A percentile compares a stretch with the other conserved stretches of the same genome.
Conservation (phyloP, 2,329 filamentous ascomycete species). For the Paecilomyces sp. region DNA sequence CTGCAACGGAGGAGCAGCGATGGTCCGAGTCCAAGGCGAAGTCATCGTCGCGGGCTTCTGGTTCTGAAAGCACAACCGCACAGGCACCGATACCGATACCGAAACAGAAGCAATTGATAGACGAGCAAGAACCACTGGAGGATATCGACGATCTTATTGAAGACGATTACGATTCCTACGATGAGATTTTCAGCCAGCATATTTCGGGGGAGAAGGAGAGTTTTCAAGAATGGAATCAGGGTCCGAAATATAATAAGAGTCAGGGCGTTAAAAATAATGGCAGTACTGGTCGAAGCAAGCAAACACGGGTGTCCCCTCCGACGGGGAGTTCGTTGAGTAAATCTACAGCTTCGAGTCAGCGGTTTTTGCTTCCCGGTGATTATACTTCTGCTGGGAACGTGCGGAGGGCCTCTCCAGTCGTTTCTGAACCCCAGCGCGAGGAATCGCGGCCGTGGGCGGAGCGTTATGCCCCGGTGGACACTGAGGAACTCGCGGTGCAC, state of each 20-base stretch:
- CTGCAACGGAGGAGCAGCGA: slow-evolving; percentile 32
- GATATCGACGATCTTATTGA: slow-evolving; percentile 32
- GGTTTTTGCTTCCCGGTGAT: slow-evolving; percentile 1
- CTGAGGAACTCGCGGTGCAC: slow-evolving; percentile 86
- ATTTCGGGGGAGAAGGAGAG: slow-evolving; percentile 16
- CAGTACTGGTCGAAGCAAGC: slow-evolving; percentile 5
- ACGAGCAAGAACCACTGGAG: slow-evolving; percentile 3
- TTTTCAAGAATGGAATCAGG: not conserved
- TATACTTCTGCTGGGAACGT: slow-evolving; percentile 1
- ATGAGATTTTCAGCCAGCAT: slow-evolving; percentile 29
- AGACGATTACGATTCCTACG: slow-evolving; percentile 32
- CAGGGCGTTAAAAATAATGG: not conserved
- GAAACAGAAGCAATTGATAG: slow-evolving; percentile 3
- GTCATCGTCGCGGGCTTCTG: slow-evolving; percentile 13
- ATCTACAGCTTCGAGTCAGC: not conserved
- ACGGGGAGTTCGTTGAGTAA: not conserved
- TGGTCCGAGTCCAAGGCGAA: slow-evolving; percentile 19
- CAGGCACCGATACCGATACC: slow-evolving; percentile 7
- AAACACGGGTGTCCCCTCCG: not conserved
- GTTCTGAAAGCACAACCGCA: slow-evolving; percentile 4
- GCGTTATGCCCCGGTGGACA: slow-evolving; percentile 63
- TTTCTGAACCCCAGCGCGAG: slow-evolving; percentile 30
- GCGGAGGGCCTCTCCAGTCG: slow-evolving; percentile 17
- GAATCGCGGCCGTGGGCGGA: slow-evolving; percentile 80
- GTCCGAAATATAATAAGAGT: not conserved